Evolutionary conservation across 306 rosid species (phyloP), one percentile per base, ranked within the genome.

Genomic region (Cicer bijugum): DNA sequence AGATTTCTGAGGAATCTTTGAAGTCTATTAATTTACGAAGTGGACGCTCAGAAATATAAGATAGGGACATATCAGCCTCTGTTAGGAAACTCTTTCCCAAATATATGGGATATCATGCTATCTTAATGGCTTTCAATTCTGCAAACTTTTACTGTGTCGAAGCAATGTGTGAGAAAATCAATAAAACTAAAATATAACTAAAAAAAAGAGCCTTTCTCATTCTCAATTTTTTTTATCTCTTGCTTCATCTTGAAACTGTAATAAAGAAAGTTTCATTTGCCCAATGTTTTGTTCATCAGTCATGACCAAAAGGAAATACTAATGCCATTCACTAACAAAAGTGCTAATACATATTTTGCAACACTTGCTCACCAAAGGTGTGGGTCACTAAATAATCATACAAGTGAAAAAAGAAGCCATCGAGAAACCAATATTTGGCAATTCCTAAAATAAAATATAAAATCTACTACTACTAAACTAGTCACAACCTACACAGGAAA

Each of bases 381-480:
- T 23, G 33, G 33, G 4, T 23, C 33, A 66, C 12, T 59, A 62
- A 53, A 46, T 14, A 69, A 59, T 47, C 64, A 77, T 17, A 60
- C 10, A 8, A 58, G 48, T 10, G 59, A 74, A 75, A 67, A 15
- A 67, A 15, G 33, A 58, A 23, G 58, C 56, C 62, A 57, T 56
- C 14, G 56, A 66, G 60, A 74, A 59, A 35, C 59, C 67, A 75
- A 75, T 63, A 50, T 61, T 69, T 47, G 39, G 12, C 62, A 64
- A 59, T 28, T 74, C 72, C 83, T 80, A 67, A 74, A 67, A 53
- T 52, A 46, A 57, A 57, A 11, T 28, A 5, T 11, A 23, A 16
- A 75, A 69, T 55, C 76, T 57, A 73, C 20, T 57, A 73, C 20
- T 62, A 12, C 67, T 44, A 73, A 28, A 16, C 58, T 44, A 73